Conservation (phyloP, 2,329 filamentous ascomycete genomes). For the Stagonosporopsis cucurbitacearum region DNA sequence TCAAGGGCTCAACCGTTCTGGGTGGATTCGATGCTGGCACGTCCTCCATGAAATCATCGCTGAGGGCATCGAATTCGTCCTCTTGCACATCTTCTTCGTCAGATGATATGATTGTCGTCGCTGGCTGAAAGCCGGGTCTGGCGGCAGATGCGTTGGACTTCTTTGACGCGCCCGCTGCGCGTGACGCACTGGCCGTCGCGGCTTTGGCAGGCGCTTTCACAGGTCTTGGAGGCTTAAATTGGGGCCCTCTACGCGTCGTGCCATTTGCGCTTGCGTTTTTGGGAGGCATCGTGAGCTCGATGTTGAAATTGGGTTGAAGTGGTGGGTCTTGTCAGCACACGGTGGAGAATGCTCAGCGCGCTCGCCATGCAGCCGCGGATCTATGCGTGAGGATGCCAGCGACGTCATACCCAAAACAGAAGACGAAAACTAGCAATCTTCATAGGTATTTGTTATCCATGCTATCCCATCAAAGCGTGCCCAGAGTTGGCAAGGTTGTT, state of each 20-base stretch:
- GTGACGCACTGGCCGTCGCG: slow-evolving; percentile 27
- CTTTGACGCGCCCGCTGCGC: slow-evolving; percentile 29
- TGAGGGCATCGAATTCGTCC: slow-evolving; percentile 33
- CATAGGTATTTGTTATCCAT: background rate
- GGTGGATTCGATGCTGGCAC: slow-evolving; percentile 23
- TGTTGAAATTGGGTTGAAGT: background rate
- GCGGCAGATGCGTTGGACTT: slow-evolving; percentile 26
- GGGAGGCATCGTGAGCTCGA: slow-evolving; percentile 30
- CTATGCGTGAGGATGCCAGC: background rate
- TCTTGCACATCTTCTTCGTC: slow-evolving; percentile 33
- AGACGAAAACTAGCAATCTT: background rate
- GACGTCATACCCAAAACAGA: background rate
- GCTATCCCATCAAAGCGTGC: background rate
- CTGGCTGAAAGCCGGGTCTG: slow-evolving; percentile 29
- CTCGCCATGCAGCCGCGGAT: background rate
- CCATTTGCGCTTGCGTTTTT: slow-evolving; percentile 31
- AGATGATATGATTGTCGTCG: slow-evolving; percentile 40
- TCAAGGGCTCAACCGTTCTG: slow-evolving; percentile 17
- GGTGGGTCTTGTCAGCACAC: slow-evolving; percentile 7
- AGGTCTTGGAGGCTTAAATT: slow-evolving; percentile 48
- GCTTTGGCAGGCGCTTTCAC: slow-evolving; percentile 36
- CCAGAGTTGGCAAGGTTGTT: no score
- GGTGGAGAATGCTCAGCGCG: background rate
- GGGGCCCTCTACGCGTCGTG: slow-evolving; percentile 39
- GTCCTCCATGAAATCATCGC: slow-evolving; percentile 42